phyloP scores from a whole-genome alignment of 345 rosid genomes.

The Lepidium aucheri region DNA sequence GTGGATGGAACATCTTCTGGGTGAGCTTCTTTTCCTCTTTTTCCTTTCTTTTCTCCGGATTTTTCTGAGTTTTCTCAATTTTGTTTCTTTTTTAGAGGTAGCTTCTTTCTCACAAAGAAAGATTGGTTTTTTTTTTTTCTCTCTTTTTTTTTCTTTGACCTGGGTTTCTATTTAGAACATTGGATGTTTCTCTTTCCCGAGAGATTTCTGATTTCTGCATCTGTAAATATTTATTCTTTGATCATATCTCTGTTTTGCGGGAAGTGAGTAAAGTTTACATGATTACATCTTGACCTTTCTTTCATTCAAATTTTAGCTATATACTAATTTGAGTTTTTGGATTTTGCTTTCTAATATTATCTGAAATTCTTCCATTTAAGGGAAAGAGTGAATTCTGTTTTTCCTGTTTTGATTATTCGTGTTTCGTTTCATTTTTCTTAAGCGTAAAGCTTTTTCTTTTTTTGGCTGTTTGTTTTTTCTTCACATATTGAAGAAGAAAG shows the following conservation, averaged over 20 bases:
- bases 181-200: not conserved
- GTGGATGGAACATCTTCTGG: constrained; percentile 29
- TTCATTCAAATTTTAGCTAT: not conserved
- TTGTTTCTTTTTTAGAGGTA: not conserved
- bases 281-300: constrained; percentile 10
- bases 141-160: not conserved
- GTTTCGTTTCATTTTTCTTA: too few species aligned
- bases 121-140: not conserved
- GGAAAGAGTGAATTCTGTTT: not conserved
- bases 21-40: constrained; percentile 15
- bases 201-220: constrained; percentile 6
- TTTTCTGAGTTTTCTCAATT: constrained; percentile 6
- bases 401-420: not conserved
- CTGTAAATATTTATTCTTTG: not conserved
- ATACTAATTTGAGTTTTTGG: not conserved
- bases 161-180: constrained; percentile 3
- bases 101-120: not conserved
- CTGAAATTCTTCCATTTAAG: constrained; percentile 1
- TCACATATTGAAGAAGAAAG: not conserved
- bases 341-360: not conserved
- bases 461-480: not conserved
- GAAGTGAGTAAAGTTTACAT: constrained; percentile 20
- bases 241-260: constrained; percentile 14
- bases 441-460: not conserved
- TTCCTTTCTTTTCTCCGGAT: constrained; percentile 17